phyloP scores from a whole-genome alignment of 257 asterid genomes.

The Knoxia roxburghii region DNA sequence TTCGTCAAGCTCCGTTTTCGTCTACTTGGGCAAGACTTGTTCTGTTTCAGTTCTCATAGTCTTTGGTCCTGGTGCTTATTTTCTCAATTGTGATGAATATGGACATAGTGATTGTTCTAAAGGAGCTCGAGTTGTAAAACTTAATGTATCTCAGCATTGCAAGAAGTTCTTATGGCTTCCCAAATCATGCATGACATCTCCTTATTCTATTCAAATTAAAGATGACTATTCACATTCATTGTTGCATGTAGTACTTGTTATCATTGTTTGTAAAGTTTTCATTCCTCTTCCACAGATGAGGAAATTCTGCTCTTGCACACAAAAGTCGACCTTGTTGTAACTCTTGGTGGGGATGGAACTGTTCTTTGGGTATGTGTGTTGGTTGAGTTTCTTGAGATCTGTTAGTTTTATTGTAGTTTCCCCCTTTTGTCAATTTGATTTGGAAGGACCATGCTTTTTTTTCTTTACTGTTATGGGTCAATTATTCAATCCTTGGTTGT shows the following conservation, averaged over 20 bases:
- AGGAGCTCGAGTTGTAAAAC: not conserved
- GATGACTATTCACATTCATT: not conserved
- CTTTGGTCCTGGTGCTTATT: not conserved
- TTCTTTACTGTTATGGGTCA: not conserved
- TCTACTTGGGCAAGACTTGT: not conserved
- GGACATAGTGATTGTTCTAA: not conserved
- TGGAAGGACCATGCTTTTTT: not conserved
- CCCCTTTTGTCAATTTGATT: not conserved
- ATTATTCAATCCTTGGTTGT: not conserved
- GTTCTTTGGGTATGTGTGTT: constrained; percentile 85
- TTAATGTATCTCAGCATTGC: not conserved
- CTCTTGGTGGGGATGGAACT: constrained; percentile 98
- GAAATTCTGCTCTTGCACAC: constrained; percentile 71
- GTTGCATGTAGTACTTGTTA: constrained; percentile 1
- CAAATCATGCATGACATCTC: not conserved
- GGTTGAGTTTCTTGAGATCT: constrained; percentile 2
- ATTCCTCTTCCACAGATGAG: constrained; percentile 40
- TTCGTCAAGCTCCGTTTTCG: not conserved
- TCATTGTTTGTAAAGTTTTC: not conserved
- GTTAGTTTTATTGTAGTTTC: not conserved
- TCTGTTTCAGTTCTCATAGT: not conserved
- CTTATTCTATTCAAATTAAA: not conserved
- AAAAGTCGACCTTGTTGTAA: constrained; percentile 84
- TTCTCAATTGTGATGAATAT: not conserved
- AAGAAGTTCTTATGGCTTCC: not conserved